Evolutionary conservation across 768 basidiomycete species (phyloP), one percentile per base, ranked within the genome.

Genomic region (Pleurotus salmoneostramineus): DNA sequence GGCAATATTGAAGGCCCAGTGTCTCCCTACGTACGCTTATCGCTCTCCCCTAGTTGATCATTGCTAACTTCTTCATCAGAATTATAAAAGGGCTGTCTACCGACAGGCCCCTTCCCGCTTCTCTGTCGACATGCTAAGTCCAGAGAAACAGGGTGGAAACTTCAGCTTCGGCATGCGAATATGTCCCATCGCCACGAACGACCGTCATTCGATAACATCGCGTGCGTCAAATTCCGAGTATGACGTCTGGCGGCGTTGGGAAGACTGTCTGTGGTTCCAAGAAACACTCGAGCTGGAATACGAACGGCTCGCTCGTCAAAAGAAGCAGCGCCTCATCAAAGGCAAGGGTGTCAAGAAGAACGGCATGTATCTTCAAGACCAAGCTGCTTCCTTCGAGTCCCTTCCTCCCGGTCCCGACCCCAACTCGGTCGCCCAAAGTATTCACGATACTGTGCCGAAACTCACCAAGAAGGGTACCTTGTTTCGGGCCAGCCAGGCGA

Each of bases 381-480:
- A 78, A 57, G 91, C 91, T 2, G 85, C 91, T 1, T 93, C 91
- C 11, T 93, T 88, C 77, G 91, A 93, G 55, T 92, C 90, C 0
- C 78, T 93, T 15, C 92, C 92, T 11, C 87, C 88, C 5, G 91
- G 90, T 6, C 91, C 91, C 14, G 80, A 90, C 63, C 89, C 89
- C 4, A 82, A 80, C 50, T 84, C 85, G 11, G 81, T 93, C 43
- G 83, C 84, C 12, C 80, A 76, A 51, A 82, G 89, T 58, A 78
- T 92, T 44, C 89, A 91, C 65, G 63, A 79, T 4, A 71, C 83
- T 63, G 65, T 93, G 2, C 91, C 91, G 15, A 77, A 76, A 56
- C 77, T 93, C 37, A 81, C 83, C 3, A 89, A 86, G 71, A 89
- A 86, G 65, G 86, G 82, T 2, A 84, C 84, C 0, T 62, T 93